These are phyloP conservation scores for Penicillium frequentans DNA, from an alignment of 2,329 filamentous ascomycete species.

Conservation along the genomic window DNA sequence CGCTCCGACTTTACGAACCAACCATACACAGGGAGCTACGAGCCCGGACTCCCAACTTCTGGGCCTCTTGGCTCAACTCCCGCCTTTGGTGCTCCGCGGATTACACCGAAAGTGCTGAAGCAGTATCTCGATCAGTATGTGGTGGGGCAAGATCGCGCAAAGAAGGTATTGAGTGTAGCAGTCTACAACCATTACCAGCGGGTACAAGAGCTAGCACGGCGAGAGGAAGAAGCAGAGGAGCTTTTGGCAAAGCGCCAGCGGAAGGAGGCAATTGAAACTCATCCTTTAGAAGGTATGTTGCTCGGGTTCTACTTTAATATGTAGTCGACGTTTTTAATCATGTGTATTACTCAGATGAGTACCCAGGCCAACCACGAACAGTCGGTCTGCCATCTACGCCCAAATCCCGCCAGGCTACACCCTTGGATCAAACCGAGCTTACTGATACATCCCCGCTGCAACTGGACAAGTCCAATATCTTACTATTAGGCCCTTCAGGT, in stretches of 20 bases:
- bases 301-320: not conserved
- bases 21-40: slow-evolving; percentile 63
- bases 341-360: slow-evolving; percentile 53
- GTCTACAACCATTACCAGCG: slow-evolving; percentile 97
- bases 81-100: slow-evolving; percentile 56
- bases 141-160: slow-evolving; percentile 87
- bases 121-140: slow-evolving; percentile 93
- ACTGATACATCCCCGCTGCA: slow-evolving; percentile 63
- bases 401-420: slow-evolving; percentile 20
- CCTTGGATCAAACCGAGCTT: slow-evolving; percentile 42
- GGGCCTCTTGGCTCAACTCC: slow-evolving; percentile 63
- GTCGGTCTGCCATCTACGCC: slow-evolving; percentile 39
- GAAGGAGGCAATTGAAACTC: slow-evolving; percentile 66
- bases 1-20: slow-evolving; percentile 65
- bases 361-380: slow-evolving; percentile 60
- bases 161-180: slow-evolving; percentile 88
- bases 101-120: slow-evolving; percentile 71
- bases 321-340: not conserved
- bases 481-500: slow-evolving; percentile 87
- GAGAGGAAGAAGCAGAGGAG: slow-evolving; percentile 77
- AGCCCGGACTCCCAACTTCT: slow-evolving; percentile 60
- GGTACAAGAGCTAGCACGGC: slow-evolving; percentile 71
- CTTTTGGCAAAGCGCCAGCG: slow-evolving; percentile 69
- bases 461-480: slow-evolving; percentile 92
- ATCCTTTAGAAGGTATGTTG: slow-evolving; percentile 73